phyloP scores from a whole-genome alignment of 2,329 filamentous ascomycete genomes.

The Fusarium sp. region DNA sequence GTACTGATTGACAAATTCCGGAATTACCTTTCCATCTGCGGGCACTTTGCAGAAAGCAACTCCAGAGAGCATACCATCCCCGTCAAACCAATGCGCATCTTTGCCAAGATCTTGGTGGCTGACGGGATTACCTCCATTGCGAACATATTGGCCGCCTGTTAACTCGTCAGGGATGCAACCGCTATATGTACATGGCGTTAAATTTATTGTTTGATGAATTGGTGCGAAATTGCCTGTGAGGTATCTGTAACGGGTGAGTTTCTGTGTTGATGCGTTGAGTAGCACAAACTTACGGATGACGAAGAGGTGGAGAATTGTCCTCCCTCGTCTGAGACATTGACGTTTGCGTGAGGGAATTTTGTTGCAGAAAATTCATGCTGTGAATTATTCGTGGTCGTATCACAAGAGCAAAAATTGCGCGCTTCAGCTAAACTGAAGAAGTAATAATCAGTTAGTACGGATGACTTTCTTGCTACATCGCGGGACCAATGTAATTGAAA shows the following conservation, averaged over 20 bases:
- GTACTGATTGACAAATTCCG: conserved; percentile 77
- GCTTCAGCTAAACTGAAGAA: rapidly evolving
- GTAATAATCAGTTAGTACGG: background rate
- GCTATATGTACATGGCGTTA: conserved; percentile 68
- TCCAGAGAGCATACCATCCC: conserved; percentile 79
- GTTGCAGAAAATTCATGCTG: background rate
- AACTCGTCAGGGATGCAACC: conserved; percentile 74
- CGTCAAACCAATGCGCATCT: conserved; percentile 80
- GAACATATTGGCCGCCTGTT: conserved; percentile 76
- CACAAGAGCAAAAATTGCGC: no score
- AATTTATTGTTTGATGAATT: conserved; percentile 64
- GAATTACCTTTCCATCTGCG: conserved; percentile 56
- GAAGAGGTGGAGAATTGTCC: background rate
- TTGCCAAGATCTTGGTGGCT: conserved; percentile 70
- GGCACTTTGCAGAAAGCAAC: conserved; percentile 65
- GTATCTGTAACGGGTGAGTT: conserved; percentile 57
- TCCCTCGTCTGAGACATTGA: background rate
- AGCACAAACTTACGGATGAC: conserved; percentile 25
- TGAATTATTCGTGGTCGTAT: no score
- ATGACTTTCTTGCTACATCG: background rate
- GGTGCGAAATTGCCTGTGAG: conserved; percentile 78
- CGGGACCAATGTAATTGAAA: background rate
- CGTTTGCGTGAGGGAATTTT: background rate
- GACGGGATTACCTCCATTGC: conserved; percentile 78
- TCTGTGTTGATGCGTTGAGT: conserved; percentile 26